Evolutionary conservation across 2,329 filamentous ascomycete species (phyloP).

Genomic region (Boeremia exigua): DNA sequence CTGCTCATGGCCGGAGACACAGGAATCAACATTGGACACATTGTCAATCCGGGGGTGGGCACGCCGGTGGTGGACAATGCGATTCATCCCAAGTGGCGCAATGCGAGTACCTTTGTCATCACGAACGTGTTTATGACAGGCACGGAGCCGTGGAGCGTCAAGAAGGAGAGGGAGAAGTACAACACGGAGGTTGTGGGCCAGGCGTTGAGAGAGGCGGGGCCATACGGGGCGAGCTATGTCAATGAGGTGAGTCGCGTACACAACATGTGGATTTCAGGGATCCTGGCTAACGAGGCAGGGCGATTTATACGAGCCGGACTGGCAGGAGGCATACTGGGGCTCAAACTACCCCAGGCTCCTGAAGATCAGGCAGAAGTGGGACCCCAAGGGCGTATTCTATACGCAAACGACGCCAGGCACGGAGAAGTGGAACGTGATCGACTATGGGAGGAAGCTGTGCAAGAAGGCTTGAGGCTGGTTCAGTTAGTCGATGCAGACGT

Average conservation of each 20-base stretch:
- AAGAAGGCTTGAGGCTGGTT: conserved; percentile 22
- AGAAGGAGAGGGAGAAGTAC: conserved; percentile 32
- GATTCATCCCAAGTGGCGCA: conserved; percentile 44
- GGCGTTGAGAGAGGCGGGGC: conserved; percentile 37
- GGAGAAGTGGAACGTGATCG: conserved; percentile 43
- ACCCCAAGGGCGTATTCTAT: conserved; percentile 45
- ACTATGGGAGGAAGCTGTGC: conserved; percentile 45
- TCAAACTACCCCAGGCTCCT: conserved; percentile 43
- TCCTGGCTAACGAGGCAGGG: conserved; percentile 23
- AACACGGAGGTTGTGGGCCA: conserved; percentile 43
- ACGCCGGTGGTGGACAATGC: conserved; percentile 41
- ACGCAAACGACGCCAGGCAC: conserved; percentile 44
- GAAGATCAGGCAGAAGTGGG: conserved; percentile 40
- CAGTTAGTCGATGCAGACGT: not conserved
- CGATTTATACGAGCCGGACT: conserved; percentile 46
- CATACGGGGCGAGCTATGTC: conserved; percentile 43
- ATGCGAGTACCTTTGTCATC: conserved; percentile 45
- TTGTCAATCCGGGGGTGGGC: conserved; percentile 42
- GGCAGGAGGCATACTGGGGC: conserved; percentile 46
- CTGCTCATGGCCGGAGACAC: conserved; percentile 29
- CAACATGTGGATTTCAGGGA: not conserved
- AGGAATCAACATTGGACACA: conserved; percentile 43
- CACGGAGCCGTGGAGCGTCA: conserved; percentile 39
- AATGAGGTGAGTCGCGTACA: conserved; percentile 28
- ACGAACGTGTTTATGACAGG: conserved; percentile 41